These are phyloP conservation scores for Penicillium sp. DNA, from an alignment of 2,329 filamentous ascomycete genomes.

Conservation along the genomic window DNA sequence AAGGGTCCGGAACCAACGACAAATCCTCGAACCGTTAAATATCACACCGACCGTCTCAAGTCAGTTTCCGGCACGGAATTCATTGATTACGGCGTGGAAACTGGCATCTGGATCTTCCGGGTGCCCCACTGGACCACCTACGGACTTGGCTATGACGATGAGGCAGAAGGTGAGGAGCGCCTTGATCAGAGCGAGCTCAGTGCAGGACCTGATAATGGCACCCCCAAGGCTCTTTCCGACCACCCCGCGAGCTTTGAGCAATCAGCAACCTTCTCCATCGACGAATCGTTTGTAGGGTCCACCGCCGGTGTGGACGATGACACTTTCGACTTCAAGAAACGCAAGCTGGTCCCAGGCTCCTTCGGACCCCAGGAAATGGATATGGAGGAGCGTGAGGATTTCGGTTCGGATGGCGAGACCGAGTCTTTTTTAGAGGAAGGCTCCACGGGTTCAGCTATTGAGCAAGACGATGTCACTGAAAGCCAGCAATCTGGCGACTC, in stretches of 20 bases:
- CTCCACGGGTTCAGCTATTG: constrained; percentile 74
- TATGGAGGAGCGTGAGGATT: constrained; percentile 47
- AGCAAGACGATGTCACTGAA: constrained; percentile 49
- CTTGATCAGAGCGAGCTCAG: constrained; percentile 48
- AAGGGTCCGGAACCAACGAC: constrained; percentile 34
- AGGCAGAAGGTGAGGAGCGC: constrained; percentile 50
- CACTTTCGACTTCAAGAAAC: constrained; percentile 53
- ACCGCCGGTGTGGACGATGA: constrained; percentile 47
- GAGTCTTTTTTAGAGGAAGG: constrained; percentile 90
- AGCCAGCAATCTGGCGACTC: constrained; percentile 57
- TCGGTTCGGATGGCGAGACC: constrained; percentile 31
- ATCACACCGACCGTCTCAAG: constrained; percentile 74
- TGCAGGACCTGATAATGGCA: constrained; percentile 47
- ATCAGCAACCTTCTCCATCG: constrained; percentile 37
- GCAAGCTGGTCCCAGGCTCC: constrained; percentile 63
- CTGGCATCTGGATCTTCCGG: constrained; percentile 81
- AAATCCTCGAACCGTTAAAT: constrained; percentile 51
- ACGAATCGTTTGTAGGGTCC: constrained; percentile 39
- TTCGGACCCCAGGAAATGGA: constrained; percentile 63
- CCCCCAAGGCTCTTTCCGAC: constrained; percentile 37
- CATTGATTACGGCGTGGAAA: constrained; percentile 68
- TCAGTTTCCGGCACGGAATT: constrained; percentile 76
- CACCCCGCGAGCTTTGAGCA: constrained; percentile 34
- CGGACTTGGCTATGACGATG: constrained; percentile 71
- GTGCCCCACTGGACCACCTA: constrained; percentile 98